Evolutionary conservation across 140 eudicot genomes (phyloP), one percentile per base, ranked within the genome.

Genomic region (Anethum foeniculum): DNA sequence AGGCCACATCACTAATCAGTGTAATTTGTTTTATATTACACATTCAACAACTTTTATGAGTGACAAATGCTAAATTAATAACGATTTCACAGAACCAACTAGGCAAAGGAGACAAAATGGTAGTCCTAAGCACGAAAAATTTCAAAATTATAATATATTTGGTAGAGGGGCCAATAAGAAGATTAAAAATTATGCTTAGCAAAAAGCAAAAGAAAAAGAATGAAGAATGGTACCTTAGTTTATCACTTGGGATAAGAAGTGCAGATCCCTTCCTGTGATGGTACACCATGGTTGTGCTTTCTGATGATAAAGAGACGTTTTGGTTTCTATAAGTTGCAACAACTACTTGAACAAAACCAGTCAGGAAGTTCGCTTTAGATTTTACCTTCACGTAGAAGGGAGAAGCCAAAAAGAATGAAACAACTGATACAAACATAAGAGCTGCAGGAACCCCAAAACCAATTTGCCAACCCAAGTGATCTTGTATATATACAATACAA

Each of bases 401-500:
- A 32, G 85, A 77, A 49, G 81, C 88, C 34, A 79, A 27, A 9
- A 77, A 78, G 85, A 85, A 81, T 5, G 78, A 56, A 46, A 85
- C 49, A 44, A 80, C 88, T 2, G 88, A 78, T 32, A 78, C 32
- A 25, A 81, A 27, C 88, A 81, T 78, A 25, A 81, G 74, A 6
- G 65, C 28, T 3, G 38, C 85, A 3, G 85, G 83, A 43, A 85
- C 79, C 19, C 80, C 83, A 47, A 71, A 85, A 0, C 88, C 85
- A 10, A 82, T 56, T 58, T 48, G 18, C 88, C 88, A 85, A 27
- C 88, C 88, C 25, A 81, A 54, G 6, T 81, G 39, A 14, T 85
- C 88, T 74, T 85, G 88, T 48, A 85, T 73, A 27, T 85, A 85
- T 21, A 78, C 88, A 41, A 85, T 34, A 48, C 75, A 49, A 9